Percentiles rank a stretch among this genome's conserved stretches.
phyloP scores from a whole-genome alignment of 2,329 filamentous ascomycete genomes.

The Nothopassalora personata region DNA sequence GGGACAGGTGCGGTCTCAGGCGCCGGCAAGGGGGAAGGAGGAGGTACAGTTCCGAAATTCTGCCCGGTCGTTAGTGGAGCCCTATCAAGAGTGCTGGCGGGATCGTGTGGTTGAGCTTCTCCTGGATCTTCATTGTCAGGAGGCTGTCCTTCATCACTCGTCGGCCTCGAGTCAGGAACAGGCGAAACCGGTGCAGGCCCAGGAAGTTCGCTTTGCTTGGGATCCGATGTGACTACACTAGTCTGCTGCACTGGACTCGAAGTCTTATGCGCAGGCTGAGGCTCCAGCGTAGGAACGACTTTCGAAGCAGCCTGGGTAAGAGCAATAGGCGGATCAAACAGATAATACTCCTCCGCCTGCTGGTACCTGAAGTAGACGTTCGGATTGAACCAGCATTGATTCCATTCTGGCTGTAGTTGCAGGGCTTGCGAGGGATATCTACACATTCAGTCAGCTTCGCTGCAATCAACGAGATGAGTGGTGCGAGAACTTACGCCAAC shows the following conservation, averaged over 20 bases:
- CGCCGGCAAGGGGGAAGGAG: background rate
- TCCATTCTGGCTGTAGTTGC: slow-evolving; percentile 7
- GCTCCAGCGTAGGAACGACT: background rate
- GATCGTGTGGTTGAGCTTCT: background rate
- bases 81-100: background rate
- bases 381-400: slow-evolving; percentile 2
- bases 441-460: background rate
- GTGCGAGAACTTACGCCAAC: background rate
- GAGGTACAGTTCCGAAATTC: background rate
- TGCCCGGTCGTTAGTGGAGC: background rate
- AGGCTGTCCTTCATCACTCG: background rate
- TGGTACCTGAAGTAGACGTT: background rate
- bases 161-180: background rate
- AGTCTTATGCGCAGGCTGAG: background rate
- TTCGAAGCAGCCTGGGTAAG: background rate
- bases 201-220: background rate
- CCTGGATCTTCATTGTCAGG: background rate
- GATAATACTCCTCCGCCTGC: background rate
- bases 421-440: background rate
- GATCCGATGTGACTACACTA: background rate
- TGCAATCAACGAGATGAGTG: background rate
- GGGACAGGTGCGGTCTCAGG: background rate
- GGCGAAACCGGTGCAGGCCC: background rate
- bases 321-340: slow-evolving; percentile 9
- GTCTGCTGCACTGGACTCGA: background rate